Evolutionary conservation across 768 basidiomycete genomes (phyloP), one percentile per base, ranked within the genome.

Genomic region (Podaxis rugospora): DNA sequence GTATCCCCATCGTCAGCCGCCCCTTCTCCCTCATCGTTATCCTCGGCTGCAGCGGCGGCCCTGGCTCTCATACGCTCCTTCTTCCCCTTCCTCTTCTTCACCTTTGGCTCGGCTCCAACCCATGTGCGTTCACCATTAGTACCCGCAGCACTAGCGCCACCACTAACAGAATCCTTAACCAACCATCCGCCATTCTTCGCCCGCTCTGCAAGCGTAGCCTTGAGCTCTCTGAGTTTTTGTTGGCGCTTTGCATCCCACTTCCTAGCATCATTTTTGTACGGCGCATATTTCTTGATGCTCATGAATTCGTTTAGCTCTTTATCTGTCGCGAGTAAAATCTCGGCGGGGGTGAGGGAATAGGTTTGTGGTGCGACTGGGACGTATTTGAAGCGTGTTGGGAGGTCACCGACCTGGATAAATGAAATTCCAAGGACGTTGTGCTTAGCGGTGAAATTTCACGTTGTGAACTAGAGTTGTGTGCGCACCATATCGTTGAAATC

Each of bases 401-500:
- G 76, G 69, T 88, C 92, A 5, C 87, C 95, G 54, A 96, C 88
- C 95, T 95, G 68, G 23, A 35, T 3, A 64, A 14, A 54, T 7
- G 36, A 62, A 14, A 21, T 25, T 21, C 7, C 18, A 7, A 44
- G 14, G 18, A 18, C 3, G 42, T 44, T 18, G 16, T 44, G n/a
- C 28, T 44, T n/a, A 44, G 42, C 7, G 6, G 16, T 16, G 42
- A 16, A 16, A 3, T n/a, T 4, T 44, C 1, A 6, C 5, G 42
- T 44, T n/a, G 18, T 18, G 13, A 46, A 54, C 27, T 36, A 49
- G 40, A 32, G 28, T 7, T 16, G 40, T 7, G 52, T 40, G 78
- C 88, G 67, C 62, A 95, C 95, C 78, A 98, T 84, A 67, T 96
- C 95, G 72, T 98, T 98, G 77, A 98, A 96, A 63, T 98, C 96